Base-by-base conservation (phyloP, 805 yeast genomes). In the Cyberlindnera maritima region DNA sequence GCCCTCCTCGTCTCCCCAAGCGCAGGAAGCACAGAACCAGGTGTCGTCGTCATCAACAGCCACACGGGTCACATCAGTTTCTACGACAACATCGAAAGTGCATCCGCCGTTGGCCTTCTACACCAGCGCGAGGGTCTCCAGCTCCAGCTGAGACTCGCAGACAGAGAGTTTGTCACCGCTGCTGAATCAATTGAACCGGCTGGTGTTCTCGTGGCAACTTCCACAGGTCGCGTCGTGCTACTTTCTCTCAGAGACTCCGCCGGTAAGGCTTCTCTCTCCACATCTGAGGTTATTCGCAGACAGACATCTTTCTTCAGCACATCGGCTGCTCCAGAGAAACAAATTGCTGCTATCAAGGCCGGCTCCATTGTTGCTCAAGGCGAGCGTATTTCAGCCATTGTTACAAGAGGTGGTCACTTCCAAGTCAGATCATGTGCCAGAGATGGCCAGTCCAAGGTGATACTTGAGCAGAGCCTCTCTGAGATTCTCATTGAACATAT, bases 1-100 rank as follows among this genome's bases (percentile, higher is more conserved):
- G 87, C 85, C 1, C 71, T 76, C 5, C 63, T 87, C 32, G 79
- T 87, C 1, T 60, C 73, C 11, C 83, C 92, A 3, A 64, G 79
- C 7, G 75, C 77, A 4, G 80, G 82, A 2, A 58, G 67, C 19
- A 49, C 61, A 2, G 74, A 73, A 43, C 92, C 95, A 0, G 96
- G 96, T 10, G 65, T 89, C 34, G 81, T 85, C 7, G 76, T 84
- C 6, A 71, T 88, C 18, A 79, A 83, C 58, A 70, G 83, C 1
- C 61, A 70, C 17, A 56, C 79, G 0, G 96, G 96, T 0, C 59
- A 64, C 17, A 64, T 86, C 40, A 74, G 76, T 21, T 90, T 83
- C 63, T 85, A 84, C 68, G 96, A 88, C 58, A 79, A 88, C 44
- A 80, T 88, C 12, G 83, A 79, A 52, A 78, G 78, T 48, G 86